phyloP scores from a whole-genome alignment of 176 grass and related monocot genomes.

The Avena eriantha region DNA sequence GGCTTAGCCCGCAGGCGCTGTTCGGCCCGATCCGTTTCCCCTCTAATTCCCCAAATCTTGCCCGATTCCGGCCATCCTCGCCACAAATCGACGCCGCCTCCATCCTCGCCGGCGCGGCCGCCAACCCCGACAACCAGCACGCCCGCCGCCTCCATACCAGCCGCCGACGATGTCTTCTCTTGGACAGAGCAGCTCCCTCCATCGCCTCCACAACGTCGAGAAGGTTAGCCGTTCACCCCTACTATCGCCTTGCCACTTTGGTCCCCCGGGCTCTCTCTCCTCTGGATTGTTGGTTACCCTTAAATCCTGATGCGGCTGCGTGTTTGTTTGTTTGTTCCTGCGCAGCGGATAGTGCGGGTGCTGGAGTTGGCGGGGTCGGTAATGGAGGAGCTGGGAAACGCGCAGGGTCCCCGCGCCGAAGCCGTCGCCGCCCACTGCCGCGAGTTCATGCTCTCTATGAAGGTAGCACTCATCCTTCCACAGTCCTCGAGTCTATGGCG shows the following conservation, averaged over 20 bases:
- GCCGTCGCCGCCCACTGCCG: constrained; percentile 70
- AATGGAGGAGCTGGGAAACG: constrained; percentile 91
- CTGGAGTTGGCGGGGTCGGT: constrained; percentile 80
- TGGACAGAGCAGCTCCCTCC: constrained; percentile 74
- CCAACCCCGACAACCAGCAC: background rate
- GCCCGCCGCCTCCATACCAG: background rate
- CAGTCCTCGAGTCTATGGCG: background rate
- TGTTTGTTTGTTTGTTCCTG: background rate
- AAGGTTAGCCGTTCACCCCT: constrained; percentile 41
- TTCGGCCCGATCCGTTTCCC: background rate
- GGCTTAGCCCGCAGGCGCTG: background rate
- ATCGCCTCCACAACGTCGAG: constrained; percentile 89
- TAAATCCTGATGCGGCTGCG: background rate
- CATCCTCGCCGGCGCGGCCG: background rate
- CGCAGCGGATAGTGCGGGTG: constrained; percentile 77
- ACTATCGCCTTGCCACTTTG: background rate
- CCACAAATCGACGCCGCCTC: background rate
- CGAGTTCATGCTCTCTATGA: constrained; percentile 88
- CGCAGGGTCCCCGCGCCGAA: constrained; percentile 65
- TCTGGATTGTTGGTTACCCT: background rate
- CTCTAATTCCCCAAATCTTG: background rate
- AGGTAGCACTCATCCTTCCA: constrained; percentile 47
- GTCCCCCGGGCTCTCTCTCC: background rate
- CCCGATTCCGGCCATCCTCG: background rate
- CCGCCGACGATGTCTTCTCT: constrained; percentile 60